Evolutionary conservation across 2,329 filamentous ascomycete genomes (phyloP).

Genomic region (Colletotrichum tropicicola): DNA sequence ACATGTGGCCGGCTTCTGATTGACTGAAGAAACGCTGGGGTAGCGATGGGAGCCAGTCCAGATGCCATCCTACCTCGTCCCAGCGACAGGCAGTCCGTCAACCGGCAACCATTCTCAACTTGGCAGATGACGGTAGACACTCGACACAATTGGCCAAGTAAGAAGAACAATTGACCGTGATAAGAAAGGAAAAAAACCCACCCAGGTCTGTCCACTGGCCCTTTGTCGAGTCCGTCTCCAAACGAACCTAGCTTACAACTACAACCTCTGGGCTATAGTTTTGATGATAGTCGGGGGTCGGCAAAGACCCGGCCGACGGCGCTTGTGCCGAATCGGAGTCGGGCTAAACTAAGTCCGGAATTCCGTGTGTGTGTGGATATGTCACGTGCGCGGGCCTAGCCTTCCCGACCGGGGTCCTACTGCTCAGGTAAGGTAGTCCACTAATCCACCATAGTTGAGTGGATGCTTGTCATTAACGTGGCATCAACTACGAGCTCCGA

Average conservation of each 20-base stretch:
- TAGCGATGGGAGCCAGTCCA: conserved; percentile 42
- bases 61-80: conserved; percentile 11
- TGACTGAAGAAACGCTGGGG: conserved; percentile 50
- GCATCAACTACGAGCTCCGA: conserved; percentile 38
- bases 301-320: too few relatives aligned
- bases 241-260: too few relatives aligned
- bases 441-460: conserved; percentile 20
- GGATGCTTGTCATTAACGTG: conserved; percentile 39
- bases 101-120: neutral
- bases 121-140: too few relatives aligned
- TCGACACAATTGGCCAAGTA: too few relatives aligned
- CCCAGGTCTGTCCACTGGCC: too few relatives aligned
- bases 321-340: neutral
- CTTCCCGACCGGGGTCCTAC: conserved; percentile 11
- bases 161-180: too few relatives aligned
- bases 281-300: too few relatives aligned
- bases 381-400: conserved; percentile 13
- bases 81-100: neutral
- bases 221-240: too few relatives aligned
- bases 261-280: neutral
- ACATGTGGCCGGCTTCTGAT: conserved; percentile 51
- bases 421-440: too few relatives aligned
- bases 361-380: neutral
- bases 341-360: conserved; percentile 1
- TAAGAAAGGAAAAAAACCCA: too few relatives aligned